Evolutionary conservation across 495 filamentous ascomycete species (phyloP).

Genomic region (Aspergillus affinis): DNA sequence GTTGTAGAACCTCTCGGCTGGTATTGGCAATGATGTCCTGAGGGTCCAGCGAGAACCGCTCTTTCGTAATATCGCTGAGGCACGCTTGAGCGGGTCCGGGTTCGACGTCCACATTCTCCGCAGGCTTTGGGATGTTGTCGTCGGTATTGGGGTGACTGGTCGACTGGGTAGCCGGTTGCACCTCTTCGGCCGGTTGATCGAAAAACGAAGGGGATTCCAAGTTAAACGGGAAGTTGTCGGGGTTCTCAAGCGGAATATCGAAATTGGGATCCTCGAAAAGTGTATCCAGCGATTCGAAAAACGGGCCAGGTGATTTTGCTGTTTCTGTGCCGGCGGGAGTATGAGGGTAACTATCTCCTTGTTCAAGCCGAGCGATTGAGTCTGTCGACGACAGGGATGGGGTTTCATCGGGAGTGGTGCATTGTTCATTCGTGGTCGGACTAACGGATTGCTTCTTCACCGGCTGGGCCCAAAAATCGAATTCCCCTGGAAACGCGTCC

Average conservation of each 20-base stretch:
- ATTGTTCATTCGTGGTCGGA: slow-evolving; percentile 3
- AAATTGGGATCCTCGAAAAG: slow-evolving; percentile 21
- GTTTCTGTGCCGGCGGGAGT: slow-evolving; percentile 18
- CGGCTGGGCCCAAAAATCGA: slow-evolving; percentile 12
- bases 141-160: background rate
- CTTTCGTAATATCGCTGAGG: slow-evolving; percentile 22
- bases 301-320: slow-evolving; percentile 18
- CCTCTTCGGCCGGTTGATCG: background rate
- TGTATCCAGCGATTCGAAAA: slow-evolving; percentile 24
- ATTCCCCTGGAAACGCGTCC: slow-evolving; percentile 23
- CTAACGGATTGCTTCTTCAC: slow-evolving; percentile 23
- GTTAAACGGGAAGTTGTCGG: slow-evolving; percentile 1
- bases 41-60: slow-evolving; percentile 22
- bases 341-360: slow-evolving; percentile 15
- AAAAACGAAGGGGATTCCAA: slow-evolving; percentile 5
- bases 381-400: slow-evolving; percentile 24
- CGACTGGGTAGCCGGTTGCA: background rate
- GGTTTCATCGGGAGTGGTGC: slow-evolving; percentile 18
- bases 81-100: slow-evolving; percentile 1
- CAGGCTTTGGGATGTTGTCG: background rate
- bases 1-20: slow-evolving; percentile 22
- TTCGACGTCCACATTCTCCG: background rate
- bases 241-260: slow-evolving; percentile 9
- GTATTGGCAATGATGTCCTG: slow-evolving; percentile 19
- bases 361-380: slow-evolving; percentile 18